Evolutionary conservation across 805 yeast genomes (phyloP).

Genomic region (Yamadazyma sp.): DNA sequence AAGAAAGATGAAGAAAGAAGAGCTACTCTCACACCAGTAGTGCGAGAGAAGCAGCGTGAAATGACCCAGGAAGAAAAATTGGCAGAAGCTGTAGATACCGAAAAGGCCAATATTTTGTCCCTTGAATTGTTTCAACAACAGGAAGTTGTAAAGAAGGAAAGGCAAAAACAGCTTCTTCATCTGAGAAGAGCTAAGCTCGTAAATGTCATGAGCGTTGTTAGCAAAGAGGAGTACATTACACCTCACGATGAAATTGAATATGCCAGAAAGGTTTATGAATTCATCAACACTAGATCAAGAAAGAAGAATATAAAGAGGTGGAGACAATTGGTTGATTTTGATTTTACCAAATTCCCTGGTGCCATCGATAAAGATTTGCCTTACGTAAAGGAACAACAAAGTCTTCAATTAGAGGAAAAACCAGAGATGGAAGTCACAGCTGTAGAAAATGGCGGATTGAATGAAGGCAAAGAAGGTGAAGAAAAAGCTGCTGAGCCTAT

Average conservation of each 20-base stretch:
- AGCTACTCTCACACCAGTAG: conserved; percentile 45
- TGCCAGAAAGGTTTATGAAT: conserved; percentile 40
- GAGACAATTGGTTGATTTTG: conserved; percentile 33
- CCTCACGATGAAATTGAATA: conserved; percentile 64
- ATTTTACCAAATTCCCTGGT: conserved; percentile 33
- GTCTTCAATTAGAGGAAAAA: conserved; percentile 5
- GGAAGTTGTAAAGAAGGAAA: conserved; percentile 76
- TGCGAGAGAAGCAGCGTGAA: conserved; percentile 43
- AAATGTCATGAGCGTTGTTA: conserved; percentile 55
- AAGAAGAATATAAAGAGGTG: conserved; percentile 47
- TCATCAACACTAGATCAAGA: conserved; percentile 32
- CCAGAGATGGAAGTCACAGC: conserved; percentile 7
- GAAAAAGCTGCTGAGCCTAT: not conserved
- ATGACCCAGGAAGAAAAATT: conserved; percentile 71
- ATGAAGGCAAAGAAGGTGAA: conserved; percentile 2
- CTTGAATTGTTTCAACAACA: conserved; percentile 78
- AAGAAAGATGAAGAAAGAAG: conserved; percentile 65
- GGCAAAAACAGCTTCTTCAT: conserved; percentile 69
- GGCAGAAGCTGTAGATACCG: conserved; percentile 87
- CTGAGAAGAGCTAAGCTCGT: conserved; percentile 62
- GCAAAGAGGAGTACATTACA: conserved; percentile 51
- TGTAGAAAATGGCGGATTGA: too few species aligned
- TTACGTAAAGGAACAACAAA: conserved; percentile 21
- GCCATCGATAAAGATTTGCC: conserved; percentile 28
- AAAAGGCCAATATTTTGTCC: conserved; percentile 69